Conservation (phyloP, 768 basidiomycete genomes). For the Hygrophorus pudorinus region DNA sequence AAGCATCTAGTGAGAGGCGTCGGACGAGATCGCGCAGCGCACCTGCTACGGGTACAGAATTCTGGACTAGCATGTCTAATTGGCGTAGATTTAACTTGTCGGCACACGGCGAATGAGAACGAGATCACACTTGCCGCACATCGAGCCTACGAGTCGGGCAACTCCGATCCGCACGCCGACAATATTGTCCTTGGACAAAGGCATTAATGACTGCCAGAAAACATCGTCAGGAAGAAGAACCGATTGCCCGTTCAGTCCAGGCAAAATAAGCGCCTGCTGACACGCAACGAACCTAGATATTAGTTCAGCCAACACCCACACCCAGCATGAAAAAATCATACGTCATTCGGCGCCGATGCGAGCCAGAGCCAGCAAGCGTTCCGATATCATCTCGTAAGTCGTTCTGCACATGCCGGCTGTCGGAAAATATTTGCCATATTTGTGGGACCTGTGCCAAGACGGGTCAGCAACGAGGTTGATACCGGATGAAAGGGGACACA, state of each 20-base stretch:
- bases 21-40: slow-evolving; percentile 30
- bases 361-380: slow-evolving; percentile 33
- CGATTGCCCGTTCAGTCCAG: slow-evolving; percentile 22
- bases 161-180: slow-evolving; percentile 81
- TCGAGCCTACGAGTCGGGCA: slow-evolving; percentile 55
- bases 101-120: background rate
- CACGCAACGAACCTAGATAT: slow-evolving; percentile 61
- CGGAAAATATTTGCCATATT: slow-evolving; percentile 31
- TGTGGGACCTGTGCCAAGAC: slow-evolving; percentile 33
- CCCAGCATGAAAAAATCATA: slow-evolving; percentile 25
- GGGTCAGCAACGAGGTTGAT: background rate
- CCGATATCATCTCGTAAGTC: slow-evolving; percentile 32
- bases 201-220: slow-evolving; percentile 46
- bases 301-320: slow-evolving; percentile 10
- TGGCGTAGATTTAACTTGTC: background rate
- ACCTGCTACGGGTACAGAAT: slow-evolving; percentile 22
- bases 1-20: slow-evolving; percentile 43
- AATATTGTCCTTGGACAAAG: slow-evolving; percentile 56
- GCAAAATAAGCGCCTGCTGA: slow-evolving; percentile 47
- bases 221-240: slow-evolving; percentile 31
- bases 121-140: slow-evolving; percentile 38
- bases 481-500: slow-evolving; percentile 29
- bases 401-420: slow-evolving; percentile 23
- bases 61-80: slow-evolving; percentile 20
- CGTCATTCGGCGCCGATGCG: slow-evolving; percentile 63